A percentile compares a stretch with the other conserved stretches of the same genome.
Conservation (phyloP, 2,329 filamentous ascomycete genomes). For the Sporothrix pallida region DNA sequence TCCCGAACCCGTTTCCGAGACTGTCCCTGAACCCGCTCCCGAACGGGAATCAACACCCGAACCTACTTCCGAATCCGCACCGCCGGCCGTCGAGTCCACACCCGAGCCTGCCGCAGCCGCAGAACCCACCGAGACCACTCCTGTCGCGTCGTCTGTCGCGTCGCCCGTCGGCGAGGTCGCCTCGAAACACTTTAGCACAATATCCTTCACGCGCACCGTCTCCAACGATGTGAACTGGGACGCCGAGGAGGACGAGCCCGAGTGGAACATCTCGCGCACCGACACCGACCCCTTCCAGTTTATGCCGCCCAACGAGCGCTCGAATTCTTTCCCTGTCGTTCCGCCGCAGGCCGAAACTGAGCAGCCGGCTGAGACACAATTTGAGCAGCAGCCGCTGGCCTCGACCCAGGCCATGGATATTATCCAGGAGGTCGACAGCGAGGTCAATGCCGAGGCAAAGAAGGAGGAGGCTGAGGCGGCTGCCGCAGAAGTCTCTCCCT, state of each 20-base stretch:
- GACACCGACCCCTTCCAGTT: slow-evolving; percentile 65
- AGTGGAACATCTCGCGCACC: slow-evolving; percentile 60
- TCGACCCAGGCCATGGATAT: slow-evolving; percentile 60
- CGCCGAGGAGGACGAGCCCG: slow-evolving; percentile 62
- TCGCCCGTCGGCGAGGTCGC: slow-evolving; percentile 26
- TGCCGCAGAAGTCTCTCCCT: background rate
- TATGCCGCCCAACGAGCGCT: slow-evolving; percentile 62
- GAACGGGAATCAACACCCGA: slow-evolving; percentile 18
- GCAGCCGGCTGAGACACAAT: background rate
- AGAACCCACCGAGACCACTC: slow-evolving; percentile 8
- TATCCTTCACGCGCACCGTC: slow-evolving; percentile 69
- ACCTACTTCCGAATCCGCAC: background rate
- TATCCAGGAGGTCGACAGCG: slow-evolving; percentile 58
- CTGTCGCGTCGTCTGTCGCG: slow-evolving; percentile 12
- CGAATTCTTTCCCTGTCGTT: slow-evolving; percentile 68
- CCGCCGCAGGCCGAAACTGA: slow-evolving; percentile 49
- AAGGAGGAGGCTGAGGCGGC: slow-evolving; percentile 37
- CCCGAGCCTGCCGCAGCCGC: background rate
- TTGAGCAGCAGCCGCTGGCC: slow-evolving; percentile 48
- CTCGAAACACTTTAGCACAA: slow-evolving; percentile 63
- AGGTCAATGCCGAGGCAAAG: slow-evolving; percentile 53
- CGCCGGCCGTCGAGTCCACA: slow-evolving; percentile 9
- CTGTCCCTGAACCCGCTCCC: background rate
- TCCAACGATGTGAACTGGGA: slow-evolving; percentile 66
- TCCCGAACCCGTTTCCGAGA: background rate